Percentiles rank a stretch among this genome's conserved stretches.
Conservation (phyloP, 1,284 basidiomycete genomes). For the Xerocomus amazonicus region DNA sequence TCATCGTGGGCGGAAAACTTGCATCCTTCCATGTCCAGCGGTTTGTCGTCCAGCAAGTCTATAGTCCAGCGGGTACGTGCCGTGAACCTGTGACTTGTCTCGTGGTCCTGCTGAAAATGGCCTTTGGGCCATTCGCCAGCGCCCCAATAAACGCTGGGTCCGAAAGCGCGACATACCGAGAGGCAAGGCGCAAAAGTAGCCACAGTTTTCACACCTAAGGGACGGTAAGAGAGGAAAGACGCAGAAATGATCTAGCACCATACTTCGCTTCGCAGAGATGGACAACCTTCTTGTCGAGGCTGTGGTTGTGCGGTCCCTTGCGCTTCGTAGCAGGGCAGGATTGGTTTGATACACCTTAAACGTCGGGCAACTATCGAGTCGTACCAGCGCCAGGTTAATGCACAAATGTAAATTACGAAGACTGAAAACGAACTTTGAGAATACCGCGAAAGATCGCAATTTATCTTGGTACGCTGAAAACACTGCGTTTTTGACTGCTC, state of each 20-base stretch:
- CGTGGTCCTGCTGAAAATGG: constrained; percentile 36
- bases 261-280: constrained; percentile 37
- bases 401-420: background rate
- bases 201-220: constrained; percentile 37
- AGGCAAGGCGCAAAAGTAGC: too few species aligned
- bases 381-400: too few species aligned
- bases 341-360: constrained; percentile 44
- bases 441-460: constrained; percentile 1
- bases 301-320: constrained; percentile 47
- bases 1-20: too few species aligned
- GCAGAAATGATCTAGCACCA: background rate
- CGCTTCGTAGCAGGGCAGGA: constrained; percentile 41
- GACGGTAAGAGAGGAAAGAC: background rate
- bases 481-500: constrained; percentile 44
- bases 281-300: constrained; percentile 37
- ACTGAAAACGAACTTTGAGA: background rate
- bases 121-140: constrained; percentile 34
- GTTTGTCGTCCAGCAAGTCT: too few species aligned
- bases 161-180: constrained; percentile 29
- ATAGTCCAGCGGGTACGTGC: too few species aligned
- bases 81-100: too few species aligned
- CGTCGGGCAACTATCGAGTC: constrained; percentile 42
- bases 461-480: constrained; percentile 48
- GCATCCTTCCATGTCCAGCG: too few species aligned
- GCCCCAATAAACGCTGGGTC: background rate